Conservation (phyloP, 2,329 filamentous ascomycete genomes). For the Furcasterigmium sp. region DNA sequence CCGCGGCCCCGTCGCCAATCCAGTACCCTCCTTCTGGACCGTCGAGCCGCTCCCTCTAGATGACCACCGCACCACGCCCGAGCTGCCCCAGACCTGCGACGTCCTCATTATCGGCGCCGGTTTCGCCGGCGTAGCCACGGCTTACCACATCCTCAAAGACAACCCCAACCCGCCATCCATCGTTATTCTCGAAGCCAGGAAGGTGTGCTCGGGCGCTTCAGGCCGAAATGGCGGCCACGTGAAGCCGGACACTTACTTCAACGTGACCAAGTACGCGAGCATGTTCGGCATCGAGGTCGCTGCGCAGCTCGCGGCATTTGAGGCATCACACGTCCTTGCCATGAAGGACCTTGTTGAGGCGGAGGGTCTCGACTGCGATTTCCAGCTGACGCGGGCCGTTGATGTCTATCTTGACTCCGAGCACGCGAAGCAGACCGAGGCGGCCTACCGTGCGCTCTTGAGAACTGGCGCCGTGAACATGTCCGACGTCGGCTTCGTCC, state of each 20-base stretch:
- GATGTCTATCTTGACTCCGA: slow-evolving; percentile 16
- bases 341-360: slow-evolving; percentile 4
- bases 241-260: slow-evolving; percentile 13
- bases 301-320: slow-evolving; percentile 17
- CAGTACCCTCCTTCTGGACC: slow-evolving; percentile 34
- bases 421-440: background rate
- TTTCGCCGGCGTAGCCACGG: slow-evolving; percentile 36
- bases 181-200: slow-evolving; percentile 25
- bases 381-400: slow-evolving; percentile 28
- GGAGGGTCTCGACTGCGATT: slow-evolving; percentile 9
- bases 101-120: slow-evolving; percentile 43
- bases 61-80: slow-evolving; percentile 28
- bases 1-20: slow-evolving; percentile 15
- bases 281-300: slow-evolving; percentile 13
- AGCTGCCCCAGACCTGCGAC: slow-evolving; percentile 32
- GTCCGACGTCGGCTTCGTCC: background rate
- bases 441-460: slow-evolving; percentile 1
- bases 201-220: slow-evolving; percentile 30
- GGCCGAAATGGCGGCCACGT: slow-evolving; percentile 26
- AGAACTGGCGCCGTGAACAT: background rate
- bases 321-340: slow-evolving; percentile 12
- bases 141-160: slow-evolving; percentile 31
- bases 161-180: slow-evolving; percentile 14
- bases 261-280: slow-evolving; percentile 11
- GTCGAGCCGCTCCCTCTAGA: slow-evolving; percentile 21